A percentile compares a stretch with the other conserved stretches of the same genome.
phyloP scores from a whole-genome alignment of 768 basidiomycete genomes.

The Lentinula boryana region DNA sequence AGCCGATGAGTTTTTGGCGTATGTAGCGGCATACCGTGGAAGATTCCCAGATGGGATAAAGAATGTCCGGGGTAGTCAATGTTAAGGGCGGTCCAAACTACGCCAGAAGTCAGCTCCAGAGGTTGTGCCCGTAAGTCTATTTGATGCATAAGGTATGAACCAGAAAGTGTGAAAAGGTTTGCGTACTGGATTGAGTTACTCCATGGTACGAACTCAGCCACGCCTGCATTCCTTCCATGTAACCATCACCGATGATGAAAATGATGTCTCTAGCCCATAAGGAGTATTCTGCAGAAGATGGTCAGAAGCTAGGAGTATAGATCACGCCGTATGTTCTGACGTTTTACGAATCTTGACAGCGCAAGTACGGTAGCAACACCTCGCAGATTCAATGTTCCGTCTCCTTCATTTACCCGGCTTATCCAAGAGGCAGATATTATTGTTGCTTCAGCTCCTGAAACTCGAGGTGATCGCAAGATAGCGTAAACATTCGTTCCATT shows the following conservation, averaged over 20 bases:
- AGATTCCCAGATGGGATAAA: constrained; percentile 92
- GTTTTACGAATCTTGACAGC: constrained; percentile 77
- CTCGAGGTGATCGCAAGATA: constrained; percentile 73
- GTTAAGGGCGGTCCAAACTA: constrained; percentile 93
- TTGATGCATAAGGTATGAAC: not conserved
- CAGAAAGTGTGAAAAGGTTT: not conserved
- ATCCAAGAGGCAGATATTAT: constrained; percentile 90
- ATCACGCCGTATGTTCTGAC: constrained; percentile 33
- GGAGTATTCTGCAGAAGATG: constrained; percentile 54
- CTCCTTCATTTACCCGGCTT: constrained; percentile 55
- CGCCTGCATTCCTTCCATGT: constrained; percentile 89
- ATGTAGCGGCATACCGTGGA: constrained; percentile 60
- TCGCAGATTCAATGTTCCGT: constrained; percentile 67
- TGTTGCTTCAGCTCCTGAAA: constrained; percentile 92
- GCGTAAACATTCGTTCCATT: constrained; percentile 82
- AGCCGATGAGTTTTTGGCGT: not conserved
- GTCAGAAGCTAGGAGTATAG: constrained; percentile 5
- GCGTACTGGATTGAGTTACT: constrained; percentile 52
- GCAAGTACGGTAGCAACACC: constrained; percentile 84
- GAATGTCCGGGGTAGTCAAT: constrained; percentile 97
- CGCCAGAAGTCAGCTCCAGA: constrained; percentile 67
- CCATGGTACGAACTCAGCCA: constrained; percentile 87
- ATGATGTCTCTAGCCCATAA: constrained; percentile 95
- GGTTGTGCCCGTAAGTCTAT: constrained; percentile 63
- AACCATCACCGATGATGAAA: constrained; percentile 83